Evolutionary conservation across 2,329 filamentous ascomycete species (phyloP), one percentile per base, ranked within the genome.

Genomic region (Ascochyta viciae-villosae): DNA sequence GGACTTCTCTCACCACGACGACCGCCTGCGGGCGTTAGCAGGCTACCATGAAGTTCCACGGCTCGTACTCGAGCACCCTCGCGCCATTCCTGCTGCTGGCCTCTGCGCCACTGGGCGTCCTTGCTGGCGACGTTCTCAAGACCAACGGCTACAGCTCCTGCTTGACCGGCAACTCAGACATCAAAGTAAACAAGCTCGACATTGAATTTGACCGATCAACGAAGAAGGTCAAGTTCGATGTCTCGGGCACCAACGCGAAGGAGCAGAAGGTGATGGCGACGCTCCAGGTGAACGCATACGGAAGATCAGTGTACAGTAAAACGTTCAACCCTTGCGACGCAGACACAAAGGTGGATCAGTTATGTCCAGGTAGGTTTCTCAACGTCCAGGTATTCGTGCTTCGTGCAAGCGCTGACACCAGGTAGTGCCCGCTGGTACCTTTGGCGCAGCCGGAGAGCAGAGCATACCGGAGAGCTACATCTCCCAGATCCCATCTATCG

Each of bases 61-160:
- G 60, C 57, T 69, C 72, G 63, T 73, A 70, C 60, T 69, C 73
- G 38, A 58, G 68, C 47, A 76, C 76, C 73, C 71, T 76, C 50
- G 70, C 73, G 23, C 70, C 73, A n/a, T 72, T 74, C 26, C 52
- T 76, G 65, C 64, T 77, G 58, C 61, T 76, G 43, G 73, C 71
- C 33, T 73, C 72, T 5, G 71, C 72, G 38, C 74, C 74, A 35
- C 68, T 76, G 66, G 77, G 81, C 55, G 88, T 83, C 50, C 73
- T 89, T 56, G 90, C 85, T 52, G 82, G 79, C 58, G 87, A 94
- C 65, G 81, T 96, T 54, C 85, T 99, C 54, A 85, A 88, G 72
- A 97, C 93, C 23, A 85, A 84, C 60, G 91, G 92, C 56, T 96
- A 95, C 79, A 86, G 82, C 68, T 87, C 87, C 62, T 98, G 95